Evolutionary conservation across 768 basidiomycete species (phyloP).

Genomic region (Zangia roseola): DNA sequence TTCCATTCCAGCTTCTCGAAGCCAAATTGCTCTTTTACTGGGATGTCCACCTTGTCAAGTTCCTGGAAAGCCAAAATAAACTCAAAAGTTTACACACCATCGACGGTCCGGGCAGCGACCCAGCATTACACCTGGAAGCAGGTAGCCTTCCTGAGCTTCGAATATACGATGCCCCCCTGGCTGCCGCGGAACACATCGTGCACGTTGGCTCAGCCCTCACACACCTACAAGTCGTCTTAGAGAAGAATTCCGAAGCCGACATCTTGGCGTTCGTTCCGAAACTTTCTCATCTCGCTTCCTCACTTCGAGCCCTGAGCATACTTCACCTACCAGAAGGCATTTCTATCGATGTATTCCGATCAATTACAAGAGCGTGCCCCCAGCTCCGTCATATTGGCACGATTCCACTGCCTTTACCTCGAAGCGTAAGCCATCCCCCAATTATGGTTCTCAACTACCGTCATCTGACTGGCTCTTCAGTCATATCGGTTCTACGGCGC

Average conservation of each 20-base stretch:
- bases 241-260: conserved; percentile 34
- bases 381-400: conserved; percentile 39
- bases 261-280: conserved; percentile 33
- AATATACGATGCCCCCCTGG: conserved; percentile 45
- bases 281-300: conserved; percentile 27
- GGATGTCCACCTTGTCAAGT: conserved; percentile 45
- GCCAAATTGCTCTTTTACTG: conserved; percentile 48
- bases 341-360: conserved; percentile 28
- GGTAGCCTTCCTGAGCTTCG: conserved; percentile 42
- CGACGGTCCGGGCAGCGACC: conserved; percentile 24
- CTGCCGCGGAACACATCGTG: conserved; percentile 41
- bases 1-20: conserved; percentile 49
- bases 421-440: conserved; percentile 32
- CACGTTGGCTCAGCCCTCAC: conserved; percentile 37
- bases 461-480: conserved; percentile 27
- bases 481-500: conserved; percentile 33
- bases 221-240: conserved; percentile 45
- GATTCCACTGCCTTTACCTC: conserved; percentile 35
- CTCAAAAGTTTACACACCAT: conserved; percentile 39
- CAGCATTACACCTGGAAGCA: conserved; percentile 24
- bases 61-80: conserved; percentile 46
- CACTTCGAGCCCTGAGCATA: conserved; percentile 38
- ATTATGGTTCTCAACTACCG: conserved; percentile 8
- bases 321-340: conserved; percentile 35
- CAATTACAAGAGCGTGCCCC: conserved; percentile 34